Percentiles rank a stretch among this genome's conserved stretches.
phyloP scores from a whole-genome alignment of 345 rosid species.

The Cardiospermum halicacabum region DNA sequence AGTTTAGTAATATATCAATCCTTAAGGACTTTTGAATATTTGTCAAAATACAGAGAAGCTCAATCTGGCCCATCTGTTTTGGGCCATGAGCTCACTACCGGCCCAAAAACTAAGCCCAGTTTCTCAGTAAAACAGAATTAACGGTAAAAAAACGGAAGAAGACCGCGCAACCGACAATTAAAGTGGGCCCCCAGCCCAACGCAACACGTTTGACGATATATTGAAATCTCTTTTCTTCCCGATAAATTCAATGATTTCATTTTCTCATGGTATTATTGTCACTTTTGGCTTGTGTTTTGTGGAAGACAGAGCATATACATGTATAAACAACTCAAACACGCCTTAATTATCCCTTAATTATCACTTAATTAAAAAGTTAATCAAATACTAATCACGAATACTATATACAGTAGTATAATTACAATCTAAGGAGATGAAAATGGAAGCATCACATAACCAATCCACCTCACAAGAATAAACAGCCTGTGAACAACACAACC shows the following conservation, averaged over 20 bases:
- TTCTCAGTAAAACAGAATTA: no score
- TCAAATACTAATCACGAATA: no score
- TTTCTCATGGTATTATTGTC: no score
- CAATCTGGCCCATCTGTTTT: neutral
- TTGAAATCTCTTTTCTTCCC: neutral
- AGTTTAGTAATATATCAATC: neutral
- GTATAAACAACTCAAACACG: slow-evolving; percentile 1
- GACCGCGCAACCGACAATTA: slow-evolving; percentile 10
- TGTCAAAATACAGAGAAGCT: neutral
- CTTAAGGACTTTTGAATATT: neutral
- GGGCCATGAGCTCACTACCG: neutral
- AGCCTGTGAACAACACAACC: slow-evolving; percentile 45
- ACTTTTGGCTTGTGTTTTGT: neutral
- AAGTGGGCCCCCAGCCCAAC: neutral
- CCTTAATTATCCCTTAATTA: neutral
- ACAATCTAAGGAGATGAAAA: neutral
- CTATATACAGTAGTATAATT: no score
- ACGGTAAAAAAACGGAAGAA: neutral
- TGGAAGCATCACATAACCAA: neutral
- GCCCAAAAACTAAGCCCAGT: neutral
- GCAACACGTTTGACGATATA: neutral
- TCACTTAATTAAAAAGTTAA: no score
- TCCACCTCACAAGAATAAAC: slow-evolving; percentile 21
- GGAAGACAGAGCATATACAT: neutral
- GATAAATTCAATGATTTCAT: neutral